Percentiles rank a stretch among this genome's conserved stretches.
These are phyloP conservation scores for Cinchona pubescens DNA, from an alignment of 257 asterid species.

Conservation along the genomic window DNA sequence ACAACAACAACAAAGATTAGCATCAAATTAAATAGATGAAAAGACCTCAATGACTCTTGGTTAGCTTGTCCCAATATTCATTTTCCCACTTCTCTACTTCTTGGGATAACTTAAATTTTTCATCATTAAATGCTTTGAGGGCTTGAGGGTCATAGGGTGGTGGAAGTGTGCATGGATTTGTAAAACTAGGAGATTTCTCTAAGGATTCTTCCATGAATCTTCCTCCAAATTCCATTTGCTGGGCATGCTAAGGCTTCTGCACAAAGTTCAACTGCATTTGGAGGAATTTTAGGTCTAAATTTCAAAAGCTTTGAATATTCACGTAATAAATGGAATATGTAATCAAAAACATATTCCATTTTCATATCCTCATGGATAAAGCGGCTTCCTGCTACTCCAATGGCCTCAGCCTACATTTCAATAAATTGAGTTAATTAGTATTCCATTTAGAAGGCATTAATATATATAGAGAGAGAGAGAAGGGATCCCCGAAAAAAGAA, in stretches of 20 bases:
- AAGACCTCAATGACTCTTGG: constrained; percentile 22
- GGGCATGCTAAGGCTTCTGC: constrained; percentile 66
- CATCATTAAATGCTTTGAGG: constrained; percentile 42
- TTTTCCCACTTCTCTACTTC: constrained; percentile 74
- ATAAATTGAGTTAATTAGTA: too few species aligned
- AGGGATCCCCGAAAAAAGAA: too few species aligned
- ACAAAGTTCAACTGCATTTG: constrained; percentile 56
- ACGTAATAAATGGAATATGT: constrained; percentile 65
- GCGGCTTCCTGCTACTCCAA: constrained; percentile 72
- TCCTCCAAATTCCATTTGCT: constrained; percentile 42
- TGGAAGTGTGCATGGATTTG: constrained; percentile 66
- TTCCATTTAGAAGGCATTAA: too few species aligned
- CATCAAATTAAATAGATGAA: background rate
- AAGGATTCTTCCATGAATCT: constrained; percentile 73
- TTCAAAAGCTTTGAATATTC: constrained; percentile 67
- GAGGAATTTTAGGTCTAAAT: constrained; percentile 58
- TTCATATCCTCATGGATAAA: constrained; percentile 68
- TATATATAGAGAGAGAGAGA: too few species aligned
- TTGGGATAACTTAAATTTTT: constrained; percentile 36
- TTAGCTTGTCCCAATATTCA: constrained; percentile 49
- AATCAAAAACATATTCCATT: constrained; percentile 74
- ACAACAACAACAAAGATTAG: too few species aligned
- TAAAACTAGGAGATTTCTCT: constrained; percentile 55
- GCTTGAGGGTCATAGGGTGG: constrained; percentile 56
- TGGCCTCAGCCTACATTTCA: constrained; percentile 78